A percentile compares a stretch with the other conserved stretches of the same genome.
Conservation (phyloP, 163 green algal genomes). For the Dunaliella salina region DNA sequence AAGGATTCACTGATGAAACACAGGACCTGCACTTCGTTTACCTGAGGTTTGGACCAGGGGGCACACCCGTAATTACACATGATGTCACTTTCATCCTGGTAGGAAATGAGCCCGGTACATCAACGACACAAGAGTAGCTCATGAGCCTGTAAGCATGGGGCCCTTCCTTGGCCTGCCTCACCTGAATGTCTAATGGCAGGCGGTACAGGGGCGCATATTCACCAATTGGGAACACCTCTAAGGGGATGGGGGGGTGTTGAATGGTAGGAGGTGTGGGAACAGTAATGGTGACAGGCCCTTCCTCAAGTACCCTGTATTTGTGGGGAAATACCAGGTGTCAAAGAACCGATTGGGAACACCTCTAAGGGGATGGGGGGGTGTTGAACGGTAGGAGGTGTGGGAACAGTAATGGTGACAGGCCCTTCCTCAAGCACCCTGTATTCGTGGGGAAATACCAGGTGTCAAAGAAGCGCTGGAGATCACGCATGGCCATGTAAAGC, state of each 20-base stretch:
- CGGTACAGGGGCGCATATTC: slow-evolving; percentile 88
- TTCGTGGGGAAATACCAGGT: slow-evolving; percentile 8
- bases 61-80: too few relatives aligned
- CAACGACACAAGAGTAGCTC: too few relatives aligned
- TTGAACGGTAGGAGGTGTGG: neutral
- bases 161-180: neutral
- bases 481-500: too few relatives aligned
- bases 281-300: neutral
- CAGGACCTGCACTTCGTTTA: too few relatives aligned
- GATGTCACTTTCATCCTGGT: too few relatives aligned
- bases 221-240: slow-evolving; percentile 80
- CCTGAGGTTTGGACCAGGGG: too few relatives aligned
- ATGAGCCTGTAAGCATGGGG: too few relatives aligned
- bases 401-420: neutral
- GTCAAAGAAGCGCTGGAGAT: too few relatives aligned
- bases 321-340: too few relatives aligned
- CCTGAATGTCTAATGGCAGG: slow-evolving; percentile 64
- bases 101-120: too few relatives aligned
- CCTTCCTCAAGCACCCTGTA: slow-evolving; percentile 6
- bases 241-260: slow-evolving; percentile 52
- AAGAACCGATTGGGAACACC: slow-evolving; percentile 68
- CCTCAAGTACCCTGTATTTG: slow-evolving; percentile 15
- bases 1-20: too few relatives aligned
- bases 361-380: slow-evolving; percentile 74
- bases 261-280: neutral